These are phyloP conservation scores for Sphaerulina populicola DNA, from an alignment of 2,329 filamentous ascomycete species.

Conservation along the genomic window DNA sequence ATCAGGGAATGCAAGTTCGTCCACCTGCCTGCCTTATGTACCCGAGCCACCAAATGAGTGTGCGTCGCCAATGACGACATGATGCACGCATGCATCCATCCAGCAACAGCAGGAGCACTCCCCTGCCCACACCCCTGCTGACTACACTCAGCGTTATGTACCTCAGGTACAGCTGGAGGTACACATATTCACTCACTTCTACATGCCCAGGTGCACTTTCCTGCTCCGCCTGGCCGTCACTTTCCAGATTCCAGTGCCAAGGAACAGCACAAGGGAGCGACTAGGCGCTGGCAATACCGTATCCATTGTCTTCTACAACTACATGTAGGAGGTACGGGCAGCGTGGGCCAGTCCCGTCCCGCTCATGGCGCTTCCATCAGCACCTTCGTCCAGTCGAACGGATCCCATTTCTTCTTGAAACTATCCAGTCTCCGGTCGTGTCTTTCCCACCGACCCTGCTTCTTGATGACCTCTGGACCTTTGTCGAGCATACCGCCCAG, in stretches of 20 bases:
- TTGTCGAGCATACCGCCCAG: conserved; percentile 85
- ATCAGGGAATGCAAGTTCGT: not conserved
- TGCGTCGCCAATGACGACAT: conserved; percentile 2
- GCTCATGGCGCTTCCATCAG: conserved; percentile 39
- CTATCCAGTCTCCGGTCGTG: conserved; percentile 60
- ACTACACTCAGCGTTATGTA: too few species aligned
- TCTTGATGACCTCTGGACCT: conserved; percentile 75
- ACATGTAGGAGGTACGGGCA: not conserved
- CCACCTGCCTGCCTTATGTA: not conserved
- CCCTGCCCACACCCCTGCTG: too few species aligned
- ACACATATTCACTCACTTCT: too few species aligned
- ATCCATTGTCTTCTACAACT: not conserved
- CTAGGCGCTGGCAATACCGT: too few species aligned
- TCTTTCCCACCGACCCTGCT: conserved; percentile 75
- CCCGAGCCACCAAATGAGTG: not conserved
- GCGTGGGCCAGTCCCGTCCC: not conserved
- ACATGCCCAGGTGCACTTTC: too few species aligned
- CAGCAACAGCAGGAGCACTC: too few species aligned
- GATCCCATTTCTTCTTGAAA: conserved; percentile 78
- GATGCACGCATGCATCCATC: not conserved
- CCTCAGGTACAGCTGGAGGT: too few species aligned
- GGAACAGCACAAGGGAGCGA: too few species aligned
- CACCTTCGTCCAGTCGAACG: conserved; percentile 80
- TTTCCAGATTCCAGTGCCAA: too few species aligned
- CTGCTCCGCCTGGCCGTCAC: too few species aligned